Evolutionary conservation across 371 early-diverging fungal species (phyloP), one percentile per base, ranked within the genome.

Genomic region (Saksenaea oblongispora): DNA sequence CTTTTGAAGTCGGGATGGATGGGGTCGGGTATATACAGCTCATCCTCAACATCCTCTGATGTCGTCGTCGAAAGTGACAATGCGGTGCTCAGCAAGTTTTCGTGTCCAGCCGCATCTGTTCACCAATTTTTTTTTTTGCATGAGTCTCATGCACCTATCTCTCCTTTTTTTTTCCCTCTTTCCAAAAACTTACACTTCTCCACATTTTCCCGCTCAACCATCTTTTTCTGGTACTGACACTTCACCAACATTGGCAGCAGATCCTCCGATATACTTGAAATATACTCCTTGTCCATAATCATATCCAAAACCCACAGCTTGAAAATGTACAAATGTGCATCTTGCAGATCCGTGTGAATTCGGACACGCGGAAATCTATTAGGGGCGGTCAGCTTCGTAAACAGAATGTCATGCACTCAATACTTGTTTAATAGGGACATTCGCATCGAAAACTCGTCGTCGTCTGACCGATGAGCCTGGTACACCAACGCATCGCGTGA

Each of bases 311-410:
- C 89, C 96, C 96, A 96, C 54, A 85, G 82, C 65, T 93, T 91
- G 74, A 95, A 91, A 14, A 96, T 86, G 66, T 96, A 97, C 34
- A 95, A 63, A 64, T 96, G 98, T 5, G 93, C 93, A 76, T 96
- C 95, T 58, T 90, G 88, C 61, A 94, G 75, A 56, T 88, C 83
- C 18, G 91, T 89, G 59, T 89, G 84, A 37, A 95, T 64, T 34
- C 86, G 76, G 41, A 95, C 76, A n/a, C 82, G 79, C 17, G 94
- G 92, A 69, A 92, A 92, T 64, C 90, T 91, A 55, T 10, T 47
- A 47, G 51, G 51, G 51, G 51, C 22, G 24, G 51, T 47, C 51
- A 47, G 24, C 22, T 47, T 47, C 51, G 51, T 11, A 47, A 47
- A 47, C 51, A 47, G 51, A 17, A 47, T 47, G 51, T 4, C 51